Percentiles rank a stretch among this genome's conserved stretches.
Evolutionary conservation across 2,329 filamentous ascomycete genomes (phyloP).

Genomic region (Aureobasidium melanogenum): DNA sequence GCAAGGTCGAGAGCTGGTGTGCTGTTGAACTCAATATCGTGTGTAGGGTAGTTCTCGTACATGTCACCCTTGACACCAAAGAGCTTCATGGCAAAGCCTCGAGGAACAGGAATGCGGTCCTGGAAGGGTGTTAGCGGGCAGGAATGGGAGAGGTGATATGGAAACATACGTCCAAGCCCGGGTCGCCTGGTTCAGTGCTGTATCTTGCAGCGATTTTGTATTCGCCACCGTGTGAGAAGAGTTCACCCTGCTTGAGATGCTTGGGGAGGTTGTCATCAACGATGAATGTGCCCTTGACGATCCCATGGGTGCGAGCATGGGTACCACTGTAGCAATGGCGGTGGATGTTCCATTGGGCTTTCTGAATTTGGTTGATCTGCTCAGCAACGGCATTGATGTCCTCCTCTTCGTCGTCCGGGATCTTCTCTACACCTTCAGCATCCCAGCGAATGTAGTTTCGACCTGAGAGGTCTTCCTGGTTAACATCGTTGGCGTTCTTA

Average conservation of each 20-base stretch:
- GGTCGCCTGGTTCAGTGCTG: conserved; percentile 31
- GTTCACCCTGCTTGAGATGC: conserved; percentile 36
- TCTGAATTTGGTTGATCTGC: conserved; percentile 38
- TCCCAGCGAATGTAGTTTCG: conserved; percentile 35
- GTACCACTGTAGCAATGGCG: conserved; percentile 33
- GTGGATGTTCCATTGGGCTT: conserved; percentile 35
- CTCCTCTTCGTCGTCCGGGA: conserved; percentile 32
- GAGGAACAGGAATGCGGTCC: conserved; percentile 36
- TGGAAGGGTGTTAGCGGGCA: background rate
- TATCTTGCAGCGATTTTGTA: conserved; percentile 31
- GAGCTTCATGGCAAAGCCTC: conserved; percentile 42
- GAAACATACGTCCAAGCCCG: conserved; percentile 27
- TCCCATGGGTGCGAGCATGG: conserved; percentile 39
- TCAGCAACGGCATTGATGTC: conserved; percentile 38
- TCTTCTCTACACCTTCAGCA: conserved; percentile 31
- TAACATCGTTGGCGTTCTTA: background rate
- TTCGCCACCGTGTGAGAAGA: conserved; percentile 26
- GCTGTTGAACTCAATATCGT: conserved; percentile 43
- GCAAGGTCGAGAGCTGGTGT: conserved; percentile 40
- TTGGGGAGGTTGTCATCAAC: conserved; percentile 33
- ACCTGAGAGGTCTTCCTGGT: conserved; percentile 11
- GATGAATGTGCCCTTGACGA: conserved; percentile 40
- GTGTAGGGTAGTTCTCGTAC: conserved; percentile 30
- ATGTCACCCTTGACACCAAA: conserved; percentile 39
- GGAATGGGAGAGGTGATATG: background rate